Base-by-base conservation (phyloP, 352 stramenopile genomes). In the Globisporangium orthogonon region DNA sequence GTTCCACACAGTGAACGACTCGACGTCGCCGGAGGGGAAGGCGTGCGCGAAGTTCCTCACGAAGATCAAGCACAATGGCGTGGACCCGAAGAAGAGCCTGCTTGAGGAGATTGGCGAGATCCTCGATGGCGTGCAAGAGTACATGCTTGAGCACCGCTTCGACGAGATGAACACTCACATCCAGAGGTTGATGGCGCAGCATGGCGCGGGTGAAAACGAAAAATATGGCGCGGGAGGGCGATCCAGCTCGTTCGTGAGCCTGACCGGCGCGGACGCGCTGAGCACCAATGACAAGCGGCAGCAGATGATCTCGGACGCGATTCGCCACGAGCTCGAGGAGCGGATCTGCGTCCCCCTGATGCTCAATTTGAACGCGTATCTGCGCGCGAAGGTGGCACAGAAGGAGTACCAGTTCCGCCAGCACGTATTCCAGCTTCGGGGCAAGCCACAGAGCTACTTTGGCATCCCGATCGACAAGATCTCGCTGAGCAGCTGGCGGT, bases 91-190 rank as follows among this genome's bases (percentile, higher is more conserved):
- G 18, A 80, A 78, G 55, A 85, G 84, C 52, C 41, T 89, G 37
- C 52, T 94, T 10, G 73, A 94, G 54, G 79, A 89, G 54, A 73
- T 91, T 13, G 84, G 79, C 6, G 75, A 87, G 9, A 86, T 91
- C 53, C 72, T 94, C 35, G 84, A 94, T 50, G 79, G 71, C 40
- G 78, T 94, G 9, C 84, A 94, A 62, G 79, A 90, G 61, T 91
- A 94, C 44, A 94, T 94, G 84, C 74, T 94, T 3, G 79, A 91
- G 57, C 82, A 94, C 50, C 81, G 84, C 0, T 91, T 79, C 50
- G 78, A 88, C 31, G 84, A 94, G 50, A 91, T 94, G 79, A 66
- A 73, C 29, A 54, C 66, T 5, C 77, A 87, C 40, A 70, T 91
- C 15, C 70, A 89, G 51, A 68, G 78, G 29, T 56, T 90, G 44